Percentiles rank a stretch among this genome's conserved stretches.
phyloP scores from a whole-genome alignment of 306 rosid genomes.

The Hippophae rhamnoides region DNA sequence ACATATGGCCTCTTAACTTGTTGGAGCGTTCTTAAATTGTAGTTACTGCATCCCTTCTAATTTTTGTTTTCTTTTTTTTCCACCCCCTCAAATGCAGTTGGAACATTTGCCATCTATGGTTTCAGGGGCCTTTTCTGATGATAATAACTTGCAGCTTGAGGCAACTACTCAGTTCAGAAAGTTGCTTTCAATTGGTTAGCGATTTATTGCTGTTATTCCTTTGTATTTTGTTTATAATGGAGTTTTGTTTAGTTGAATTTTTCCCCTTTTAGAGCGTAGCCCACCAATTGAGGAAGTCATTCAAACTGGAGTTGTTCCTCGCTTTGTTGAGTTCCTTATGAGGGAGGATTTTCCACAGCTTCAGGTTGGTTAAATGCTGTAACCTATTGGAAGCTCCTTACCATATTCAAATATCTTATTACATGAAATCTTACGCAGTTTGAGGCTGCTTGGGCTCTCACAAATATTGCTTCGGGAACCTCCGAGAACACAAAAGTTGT shows the following conservation, averaged over 20 bases:
- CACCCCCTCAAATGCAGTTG: slow-evolving; percentile 41
- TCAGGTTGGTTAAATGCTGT: slow-evolving; percentile 41
- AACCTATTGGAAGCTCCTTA: background rate
- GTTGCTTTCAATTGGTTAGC: slow-evolving; percentile 84
- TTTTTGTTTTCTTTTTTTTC: background rate
- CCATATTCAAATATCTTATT: slow-evolving; percentile 7
- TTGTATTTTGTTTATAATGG: background rate
- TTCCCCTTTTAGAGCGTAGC: slow-evolving; percentile 49
- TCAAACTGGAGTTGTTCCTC: slow-evolving; percentile 85
- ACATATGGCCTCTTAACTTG: too few species aligned
- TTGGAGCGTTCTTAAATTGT: too few species aligned
- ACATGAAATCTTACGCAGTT: slow-evolving; percentile 39
- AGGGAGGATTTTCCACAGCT: slow-evolving; percentile 83
- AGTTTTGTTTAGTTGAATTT: background rate
- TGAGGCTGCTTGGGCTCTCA: slow-evolving; percentile 99
- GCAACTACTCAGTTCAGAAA: slow-evolving; percentile 92
- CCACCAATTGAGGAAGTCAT: slow-evolving; percentile 95
- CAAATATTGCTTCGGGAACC: slow-evolving; percentile 92
- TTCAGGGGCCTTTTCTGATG: slow-evolving; percentile 80
- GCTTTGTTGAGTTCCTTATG: slow-evolving; percentile 72
- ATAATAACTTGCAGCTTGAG: slow-evolving; percentile 64
- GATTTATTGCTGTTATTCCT: slow-evolving; percentile 2
- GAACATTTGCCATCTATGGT: slow-evolving; percentile 92
- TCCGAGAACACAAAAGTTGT: slow-evolving; percentile 88
- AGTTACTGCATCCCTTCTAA: too few species aligned